Percentiles rank a stretch among this genome's conserved stretches.
These are phyloP conservation scores for Diutina sp. DNA, from an alignment of 1,139 yeast genomes.

Conservation along the genomic window DNA sequence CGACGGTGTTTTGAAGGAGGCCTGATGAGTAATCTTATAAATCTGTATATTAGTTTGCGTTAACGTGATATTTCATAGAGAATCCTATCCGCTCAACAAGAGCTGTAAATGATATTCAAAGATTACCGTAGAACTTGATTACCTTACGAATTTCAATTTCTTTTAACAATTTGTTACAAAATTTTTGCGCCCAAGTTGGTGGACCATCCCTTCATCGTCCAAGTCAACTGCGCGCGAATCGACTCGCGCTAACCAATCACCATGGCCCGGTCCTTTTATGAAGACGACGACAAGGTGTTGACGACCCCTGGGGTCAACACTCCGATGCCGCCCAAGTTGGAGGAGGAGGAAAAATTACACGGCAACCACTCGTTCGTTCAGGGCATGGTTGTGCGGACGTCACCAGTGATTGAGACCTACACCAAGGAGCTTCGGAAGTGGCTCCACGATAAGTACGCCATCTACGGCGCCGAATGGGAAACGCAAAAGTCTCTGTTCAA, in stretches of 20 bases:
- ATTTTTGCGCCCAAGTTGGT: neutral
- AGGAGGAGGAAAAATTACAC: conserved; percentile 25
- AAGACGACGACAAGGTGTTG: conserved; percentile 33
- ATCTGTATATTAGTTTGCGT: neutral
- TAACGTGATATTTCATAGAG: neutral
- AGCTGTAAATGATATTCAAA: no score
- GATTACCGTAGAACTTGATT: no score
- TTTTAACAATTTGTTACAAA: neutral
- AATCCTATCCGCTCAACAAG: neutral
- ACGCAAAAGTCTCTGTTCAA: conserved; percentile 31
- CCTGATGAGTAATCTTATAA: neutral
- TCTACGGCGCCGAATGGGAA: conserved; percentile 27
- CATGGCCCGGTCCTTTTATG: conserved; percentile 28
- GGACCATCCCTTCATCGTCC: neutral
- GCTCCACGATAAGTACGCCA: conserved; percentile 22
- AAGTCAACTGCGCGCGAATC: neutral
- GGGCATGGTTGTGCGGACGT: conserved; percentile 41
- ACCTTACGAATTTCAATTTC: no score
- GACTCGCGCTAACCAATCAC: neutral
- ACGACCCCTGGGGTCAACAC: conserved; percentile 36
- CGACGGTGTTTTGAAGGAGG: neutral
- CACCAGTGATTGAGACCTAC: conserved; percentile 32
- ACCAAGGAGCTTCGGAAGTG: conserved; percentile 24
- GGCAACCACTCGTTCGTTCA: conserved; percentile 29
- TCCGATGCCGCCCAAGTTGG: conserved; percentile 21